Conservation (phyloP, 495 filamentous ascomycete species). For the Glutinoglossum americanum region DNA sequence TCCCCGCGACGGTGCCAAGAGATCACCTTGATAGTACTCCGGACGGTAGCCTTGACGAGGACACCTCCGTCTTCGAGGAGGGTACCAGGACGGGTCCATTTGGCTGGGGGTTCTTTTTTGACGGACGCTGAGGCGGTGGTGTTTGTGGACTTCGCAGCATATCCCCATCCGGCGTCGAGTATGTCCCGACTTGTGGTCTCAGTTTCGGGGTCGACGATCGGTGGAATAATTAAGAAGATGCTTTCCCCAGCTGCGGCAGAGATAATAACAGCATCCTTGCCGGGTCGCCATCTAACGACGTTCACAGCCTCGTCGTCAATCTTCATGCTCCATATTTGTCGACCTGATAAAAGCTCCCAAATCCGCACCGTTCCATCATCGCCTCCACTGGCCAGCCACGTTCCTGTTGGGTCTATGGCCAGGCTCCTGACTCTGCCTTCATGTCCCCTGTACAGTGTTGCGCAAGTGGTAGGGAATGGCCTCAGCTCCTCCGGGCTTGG, state of each 20-base stretch:
- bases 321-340: conserved; percentile 68
- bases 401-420: conserved; percentile 52
- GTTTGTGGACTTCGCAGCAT: conserved; percentile 47
- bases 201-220: conserved; percentile 44
- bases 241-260: conserved; percentile 68
- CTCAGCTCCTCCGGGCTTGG: conserved; percentile 83
- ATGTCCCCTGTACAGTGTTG: conserved; percentile 69
- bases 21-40: conserved; percentile 69
- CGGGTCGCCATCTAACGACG: conserved; percentile 73
- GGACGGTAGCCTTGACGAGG: conserved; percentile 54
- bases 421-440: conserved; percentile 72
- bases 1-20: conserved; percentile 88
- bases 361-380: conserved; percentile 85
- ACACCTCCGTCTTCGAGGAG: conserved; percentile 56
- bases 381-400: conserved; percentile 72
- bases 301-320: conserved; percentile 62
- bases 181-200: conserved; percentile 53
- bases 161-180: conserved; percentile 74
- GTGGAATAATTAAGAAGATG: conserved; percentile 63
- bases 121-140: conserved; percentile 26
- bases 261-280: conserved; percentile 57
- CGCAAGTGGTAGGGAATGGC: conserved; percentile 78
- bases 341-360: conserved; percentile 74
- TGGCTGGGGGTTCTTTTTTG: conserved; percentile 53
- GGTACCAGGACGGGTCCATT: conserved; percentile 64